Evolutionary conservation across 2,329 filamentous ascomycete genomes (phyloP).

Genomic region (Gnomoniopsis smithogilvyi): DNA sequence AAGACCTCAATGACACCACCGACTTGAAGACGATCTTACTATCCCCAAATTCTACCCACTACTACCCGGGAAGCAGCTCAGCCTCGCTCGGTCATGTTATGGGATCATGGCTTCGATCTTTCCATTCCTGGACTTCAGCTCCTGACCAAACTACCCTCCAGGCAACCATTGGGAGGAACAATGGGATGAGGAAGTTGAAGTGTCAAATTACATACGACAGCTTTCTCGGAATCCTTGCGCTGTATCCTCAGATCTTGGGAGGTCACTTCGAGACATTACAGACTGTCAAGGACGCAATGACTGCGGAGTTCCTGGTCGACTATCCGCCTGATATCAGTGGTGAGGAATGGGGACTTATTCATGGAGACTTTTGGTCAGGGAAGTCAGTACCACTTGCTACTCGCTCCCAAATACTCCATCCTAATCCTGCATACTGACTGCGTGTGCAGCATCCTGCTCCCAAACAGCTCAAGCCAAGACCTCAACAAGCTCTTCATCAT

Average conservation of each 20-base stretch:
- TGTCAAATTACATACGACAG: constrained; percentile 33
- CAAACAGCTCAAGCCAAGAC: background rate
- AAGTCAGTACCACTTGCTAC: constrained; percentile 30
- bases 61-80: constrained; percentile 20
- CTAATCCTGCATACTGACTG: background rate
- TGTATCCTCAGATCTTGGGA: constrained; percentile 29
- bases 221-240: constrained; percentile 29
- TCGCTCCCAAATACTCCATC: too few species aligned
- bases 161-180: constrained; percentile 25
- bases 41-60: constrained; percentile 13
- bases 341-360: constrained; percentile 27
- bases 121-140: constrained; percentile 32
- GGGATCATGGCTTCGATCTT: constrained; percentile 31
- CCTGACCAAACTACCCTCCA: constrained; percentile 21
- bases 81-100: constrained; percentile 26
- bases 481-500: constrained; percentile 32
- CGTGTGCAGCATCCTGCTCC: background rate
- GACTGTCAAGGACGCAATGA: constrained; percentile 25
- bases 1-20: constrained; percentile 31
- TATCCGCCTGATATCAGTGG: constrained; percentile 9
- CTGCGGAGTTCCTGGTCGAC: constrained; percentile 24
- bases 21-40: constrained; percentile 32
- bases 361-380: constrained; percentile 40
- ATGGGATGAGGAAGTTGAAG: constrained; percentile 34
- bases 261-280: constrained; percentile 25